Evolutionary conservation across 2,329 filamentous ascomycete genomes (phyloP).

Genomic region (Xylaria hypoxylon): DNA sequence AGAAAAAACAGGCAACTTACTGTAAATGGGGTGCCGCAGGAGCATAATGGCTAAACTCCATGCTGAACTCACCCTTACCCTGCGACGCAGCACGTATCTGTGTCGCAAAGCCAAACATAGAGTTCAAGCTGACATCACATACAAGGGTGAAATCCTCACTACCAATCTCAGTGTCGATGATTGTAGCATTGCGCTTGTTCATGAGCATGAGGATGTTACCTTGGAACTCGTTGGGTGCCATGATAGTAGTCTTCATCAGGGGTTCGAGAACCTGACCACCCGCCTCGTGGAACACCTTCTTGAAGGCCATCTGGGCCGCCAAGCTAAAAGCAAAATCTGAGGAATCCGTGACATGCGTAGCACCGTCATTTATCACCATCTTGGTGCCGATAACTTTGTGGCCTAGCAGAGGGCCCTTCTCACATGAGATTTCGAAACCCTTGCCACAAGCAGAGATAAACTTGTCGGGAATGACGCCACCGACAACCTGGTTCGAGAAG

Average conservation of each 20-base stretch:
- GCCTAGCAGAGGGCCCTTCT: conserved; percentile 89
- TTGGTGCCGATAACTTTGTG: conserved; percentile 89
- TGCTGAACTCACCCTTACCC: conserved; percentile 97
- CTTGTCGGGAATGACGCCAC: conserved; percentile 94
- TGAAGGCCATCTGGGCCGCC: conserved; percentile 95
- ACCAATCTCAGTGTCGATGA: conserved; percentile 94
- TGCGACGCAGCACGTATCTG: conserved; percentile 93
- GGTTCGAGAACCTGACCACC: conserved; percentile 90
- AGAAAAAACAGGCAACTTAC: conserved; percentile 62
- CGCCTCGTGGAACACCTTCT: conserved; percentile 87
- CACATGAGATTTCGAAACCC: conserved; percentile 85
- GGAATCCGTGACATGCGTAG: conserved; percentile 97
- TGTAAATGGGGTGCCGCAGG: conserved; percentile 89
- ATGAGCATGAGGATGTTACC: conserved; percentile 93
- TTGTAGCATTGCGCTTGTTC: conserved; percentile 96
- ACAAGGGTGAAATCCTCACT: conserved; percentile 92
- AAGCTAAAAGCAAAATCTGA: conserved; percentile 96
- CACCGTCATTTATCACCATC: conserved; percentile 96
- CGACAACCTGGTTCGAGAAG: conserved; percentile 88
- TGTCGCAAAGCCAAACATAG: conserved; percentile 97
- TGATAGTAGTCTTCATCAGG: conserved; percentile 98
- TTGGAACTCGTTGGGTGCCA: conserved; percentile 96
- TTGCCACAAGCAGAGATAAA: conserved; percentile 95
- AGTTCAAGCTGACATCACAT: conserved; percentile 92
- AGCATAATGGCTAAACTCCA: conserved; percentile 98